phyloP scores from a whole-genome alignment of 768 basidiomycete species.

The Tulasnella sp. region DNA sequence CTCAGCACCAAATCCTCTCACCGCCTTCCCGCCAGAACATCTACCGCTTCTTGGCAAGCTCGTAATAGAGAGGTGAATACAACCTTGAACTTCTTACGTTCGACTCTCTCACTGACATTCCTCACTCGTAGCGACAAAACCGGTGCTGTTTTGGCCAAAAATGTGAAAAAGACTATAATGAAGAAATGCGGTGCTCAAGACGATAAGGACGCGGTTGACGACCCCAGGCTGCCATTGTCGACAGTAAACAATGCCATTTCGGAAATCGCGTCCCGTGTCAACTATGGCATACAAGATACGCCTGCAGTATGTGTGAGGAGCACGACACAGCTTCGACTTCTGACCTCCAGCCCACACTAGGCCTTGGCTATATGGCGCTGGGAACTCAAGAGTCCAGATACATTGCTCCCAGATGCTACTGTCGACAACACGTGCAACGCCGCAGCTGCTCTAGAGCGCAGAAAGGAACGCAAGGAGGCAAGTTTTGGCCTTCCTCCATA shows the following conservation, averaged over 20 bases:
- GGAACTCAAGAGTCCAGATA: slow-evolving; percentile 58
- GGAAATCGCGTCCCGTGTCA: slow-evolving; percentile 49
- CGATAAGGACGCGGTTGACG: slow-evolving; percentile 19
- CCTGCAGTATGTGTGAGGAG: slow-evolving; percentile 24
- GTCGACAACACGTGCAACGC: slow-evolving; percentile 4
- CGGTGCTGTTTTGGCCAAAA: slow-evolving; percentile 46
- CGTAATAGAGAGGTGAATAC: slow-evolving; percentile 67
- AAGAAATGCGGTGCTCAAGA: slow-evolving; percentile 34
- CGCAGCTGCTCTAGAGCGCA: neutral
- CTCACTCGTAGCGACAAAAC: slow-evolving; percentile 58
- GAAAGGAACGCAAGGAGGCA: slow-evolving; percentile 47
- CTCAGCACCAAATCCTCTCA: slow-evolving; percentile 55
- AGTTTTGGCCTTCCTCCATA: slow-evolving; percentile 29
- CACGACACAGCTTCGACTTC: neutral
- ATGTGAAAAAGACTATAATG: slow-evolving; percentile 56
- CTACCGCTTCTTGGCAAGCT: slow-evolving; percentile 69
- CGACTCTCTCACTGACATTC: neutral
- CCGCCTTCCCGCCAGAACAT: slow-evolving; percentile 53
- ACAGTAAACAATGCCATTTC: slow-evolving; percentile 57
- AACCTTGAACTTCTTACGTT: neutral
- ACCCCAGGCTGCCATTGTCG: slow-evolving; percentile 30
- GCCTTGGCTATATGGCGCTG: slow-evolving; percentile 72
- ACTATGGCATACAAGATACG: slow-evolving; percentile 61
- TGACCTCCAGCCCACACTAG: slow-evolving; percentile 19
- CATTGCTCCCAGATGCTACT: neutral